Evolutionary conservation across 2,329 filamentous ascomycete genomes (phyloP).

Genomic region (Colletotrichum phormii): DNA sequence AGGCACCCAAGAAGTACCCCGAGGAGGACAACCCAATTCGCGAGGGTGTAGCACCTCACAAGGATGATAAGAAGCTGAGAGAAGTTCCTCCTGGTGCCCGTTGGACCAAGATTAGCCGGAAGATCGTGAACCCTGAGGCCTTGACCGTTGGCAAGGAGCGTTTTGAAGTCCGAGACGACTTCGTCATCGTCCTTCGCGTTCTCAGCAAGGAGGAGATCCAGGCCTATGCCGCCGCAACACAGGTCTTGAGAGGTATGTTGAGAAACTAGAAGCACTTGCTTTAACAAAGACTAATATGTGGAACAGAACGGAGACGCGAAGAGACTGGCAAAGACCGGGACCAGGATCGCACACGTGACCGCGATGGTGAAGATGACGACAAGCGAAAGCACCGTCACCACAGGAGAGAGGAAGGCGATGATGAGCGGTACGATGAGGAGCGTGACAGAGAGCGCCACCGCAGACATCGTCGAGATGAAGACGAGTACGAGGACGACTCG

Average conservation of each 20-base stretch:
- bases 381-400: conserved; percentile 39
- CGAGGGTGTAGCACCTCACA: conserved; percentile 93
- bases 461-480: conserved; percentile 44
- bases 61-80: conserved; percentile 79
- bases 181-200: conserved; percentile 91
- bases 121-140: conserved; percentile 89
- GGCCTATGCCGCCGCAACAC: conserved; percentile 83
- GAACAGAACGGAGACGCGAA: conserved; percentile 47
- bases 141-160: conserved; percentile 88
- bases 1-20: conserved; percentile 87
- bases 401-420: conserved; percentile 50
- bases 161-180: conserved; percentile 91
- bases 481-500: conserved; percentile 42
- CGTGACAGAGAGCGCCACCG: conserved; percentile 44
- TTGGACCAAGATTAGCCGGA: conserved; percentile 93
- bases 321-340: conserved; percentile 44
- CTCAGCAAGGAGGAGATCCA: conserved; percentile 91
- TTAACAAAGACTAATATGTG: neutral
- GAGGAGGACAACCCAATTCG: conserved; percentile 86
- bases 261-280: neutral
- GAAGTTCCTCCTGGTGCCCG: conserved; percentile 83
- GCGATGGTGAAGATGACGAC: conserved; percentile 43
- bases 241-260: conserved; percentile 79
- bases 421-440: conserved; percentile 49
- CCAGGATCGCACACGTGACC: conserved; percentile 41